Percentiles rank a stretch among this genome's conserved stretches.
These are phyloP conservation scores for Clavispora asparagi DNA, from an alignment of 805 yeast genomes.

Conservation along the genomic window DNA sequence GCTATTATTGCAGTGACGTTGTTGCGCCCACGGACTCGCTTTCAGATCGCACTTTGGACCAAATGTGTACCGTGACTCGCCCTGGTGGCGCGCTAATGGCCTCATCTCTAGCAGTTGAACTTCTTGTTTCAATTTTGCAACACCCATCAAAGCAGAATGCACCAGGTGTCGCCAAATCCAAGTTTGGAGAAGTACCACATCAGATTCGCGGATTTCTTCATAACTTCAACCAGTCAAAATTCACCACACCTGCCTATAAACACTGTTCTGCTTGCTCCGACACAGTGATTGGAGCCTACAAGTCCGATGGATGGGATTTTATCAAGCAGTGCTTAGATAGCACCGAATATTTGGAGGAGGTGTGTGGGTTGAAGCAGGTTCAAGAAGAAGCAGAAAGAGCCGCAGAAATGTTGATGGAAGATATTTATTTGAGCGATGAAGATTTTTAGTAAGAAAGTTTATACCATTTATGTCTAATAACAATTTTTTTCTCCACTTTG, in stretches of 20 bases:
- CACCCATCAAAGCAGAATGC: slow-evolving; percentile 49
- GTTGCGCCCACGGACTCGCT: slow-evolving; percentile 89
- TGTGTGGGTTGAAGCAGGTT: slow-evolving; percentile 74
- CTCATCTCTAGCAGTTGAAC: slow-evolving; percentile 79
- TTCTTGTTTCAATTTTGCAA: slow-evolving; percentile 70
- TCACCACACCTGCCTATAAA: slow-evolving; percentile 67
- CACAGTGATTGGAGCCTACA: slow-evolving; percentile 48
- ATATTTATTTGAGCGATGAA: slow-evolving; percentile 12
- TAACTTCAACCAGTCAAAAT: slow-evolving; percentile 55
- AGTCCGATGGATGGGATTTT: slow-evolving; percentile 70
- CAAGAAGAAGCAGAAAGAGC: slow-evolving; percentile 66
- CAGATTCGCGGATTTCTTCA: slow-evolving; percentile 85
- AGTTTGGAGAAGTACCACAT: slow-evolving; percentile 74
- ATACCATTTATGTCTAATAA: not conserved
- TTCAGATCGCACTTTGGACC: slow-evolving; percentile 87
- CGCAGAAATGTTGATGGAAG: slow-evolving; percentile 23
- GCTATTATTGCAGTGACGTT: slow-evolving; percentile 94
- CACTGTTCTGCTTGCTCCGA: slow-evolving; percentile 86
- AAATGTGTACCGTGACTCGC: slow-evolving; percentile 97
- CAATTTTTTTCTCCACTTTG: no score
- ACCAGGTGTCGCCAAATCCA: slow-evolving; percentile 28
- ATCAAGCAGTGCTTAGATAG: slow-evolving; percentile 66
- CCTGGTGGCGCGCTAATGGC: slow-evolving; percentile 95
- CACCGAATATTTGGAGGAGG: slow-evolving; percentile 59
- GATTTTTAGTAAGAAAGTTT: not conserved